These are phyloP conservation scores for Aechmea fasciata DNA, from an alignment of 176 grass and related monocot genomes.

Conservation along the genomic window DNA sequence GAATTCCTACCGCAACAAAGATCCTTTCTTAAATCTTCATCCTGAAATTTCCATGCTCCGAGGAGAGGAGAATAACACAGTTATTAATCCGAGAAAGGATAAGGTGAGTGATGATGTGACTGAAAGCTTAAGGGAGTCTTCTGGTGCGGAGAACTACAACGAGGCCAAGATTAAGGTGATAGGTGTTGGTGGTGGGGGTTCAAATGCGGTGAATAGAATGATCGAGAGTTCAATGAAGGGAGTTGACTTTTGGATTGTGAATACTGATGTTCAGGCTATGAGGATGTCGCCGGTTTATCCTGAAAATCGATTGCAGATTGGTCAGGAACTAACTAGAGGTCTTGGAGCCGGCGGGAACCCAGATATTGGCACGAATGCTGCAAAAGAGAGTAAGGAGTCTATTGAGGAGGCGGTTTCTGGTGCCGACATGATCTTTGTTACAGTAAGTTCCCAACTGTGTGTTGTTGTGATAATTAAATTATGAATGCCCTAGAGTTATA, in stretches of 20 bases:
- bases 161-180: conserved; percentile 84
- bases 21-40: conserved; percentile 67
- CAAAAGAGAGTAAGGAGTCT: conserved; percentile 61
- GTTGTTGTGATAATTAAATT: neutral
- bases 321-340: conserved; percentile 65
- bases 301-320: conserved; percentile 69
- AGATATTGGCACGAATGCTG: conserved; percentile 84
- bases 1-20: conserved; percentile 39
- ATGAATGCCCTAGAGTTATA: too few relatives aligned
- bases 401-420: conserved; percentile 58
- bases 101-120: conserved; percentile 14
- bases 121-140: conserved; percentile 26
- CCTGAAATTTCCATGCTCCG: conserved; percentile 68
- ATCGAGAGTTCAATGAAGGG: conserved; percentile 72
- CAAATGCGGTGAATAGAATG: conserved; percentile 86
- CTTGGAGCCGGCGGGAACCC: conserved; percentile 77
- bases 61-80: conserved; percentile 26
- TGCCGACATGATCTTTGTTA: conserved; percentile 88
- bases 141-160: conserved; percentile 29
- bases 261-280: conserved; percentile 84
- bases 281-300: conserved; percentile 62
- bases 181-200: conserved; percentile 73
- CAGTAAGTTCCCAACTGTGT: conserved; percentile 32
- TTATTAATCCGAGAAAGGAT: conserved; percentile 17
- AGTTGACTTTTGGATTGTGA: conserved; percentile 87